Percentiles rank a stretch among this genome's conserved stretches.
These are phyloP conservation scores for Scleroderma bovista DNA, from an alignment of 768 basidiomycete genomes.

Conservation along the genomic window DNA sequence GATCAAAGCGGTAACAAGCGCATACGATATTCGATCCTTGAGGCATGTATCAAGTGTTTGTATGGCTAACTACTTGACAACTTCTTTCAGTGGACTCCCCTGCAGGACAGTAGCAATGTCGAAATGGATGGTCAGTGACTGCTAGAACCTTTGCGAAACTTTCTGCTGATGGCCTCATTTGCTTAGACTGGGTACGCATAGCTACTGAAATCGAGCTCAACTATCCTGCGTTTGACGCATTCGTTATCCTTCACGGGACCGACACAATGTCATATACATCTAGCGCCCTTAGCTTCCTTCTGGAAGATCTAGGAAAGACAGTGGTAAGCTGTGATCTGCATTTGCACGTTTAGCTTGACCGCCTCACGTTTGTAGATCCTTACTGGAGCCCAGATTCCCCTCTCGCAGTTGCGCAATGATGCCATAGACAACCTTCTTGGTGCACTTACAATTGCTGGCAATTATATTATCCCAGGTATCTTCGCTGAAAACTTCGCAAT, in stretches of 20 bases:
- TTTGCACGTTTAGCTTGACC: background rate
- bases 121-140: conserved; percentile 60
- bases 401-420: conserved; percentile 89
- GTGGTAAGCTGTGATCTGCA: conserved; percentile 46
- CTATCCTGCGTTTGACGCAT: conserved; percentile 81
- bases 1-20: conserved; percentile 61
- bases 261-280: conserved; percentile 91
- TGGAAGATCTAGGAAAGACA: conserved; percentile 91
- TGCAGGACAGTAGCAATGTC: conserved; percentile 87
- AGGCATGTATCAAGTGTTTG: conserved; percentile 42
- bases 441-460: conserved; percentile 82
- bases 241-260: conserved; percentile 86
- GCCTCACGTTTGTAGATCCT: conserved; percentile 53
- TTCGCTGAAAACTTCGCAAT: background rate
- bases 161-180: conserved; percentile 6
- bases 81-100: conserved; percentile 65
- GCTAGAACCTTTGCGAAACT: background rate
- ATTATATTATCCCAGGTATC: conserved; percentile 85
- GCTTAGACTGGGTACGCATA: conserved; percentile 81
- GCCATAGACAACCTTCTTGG: conserved; percentile 92
- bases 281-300: conserved; percentile 83
- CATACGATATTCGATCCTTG: conserved; percentile 80
- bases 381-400: conserved; percentile 90
- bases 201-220: conserved; percentile 92
- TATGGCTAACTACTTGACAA: background rate